Percentiles rank a stretch among this genome's conserved stretches.
Evolutionary conservation across 192 early-diverging fungal species (phyloP).

Genomic region (Backusella morwellensis): DNA sequence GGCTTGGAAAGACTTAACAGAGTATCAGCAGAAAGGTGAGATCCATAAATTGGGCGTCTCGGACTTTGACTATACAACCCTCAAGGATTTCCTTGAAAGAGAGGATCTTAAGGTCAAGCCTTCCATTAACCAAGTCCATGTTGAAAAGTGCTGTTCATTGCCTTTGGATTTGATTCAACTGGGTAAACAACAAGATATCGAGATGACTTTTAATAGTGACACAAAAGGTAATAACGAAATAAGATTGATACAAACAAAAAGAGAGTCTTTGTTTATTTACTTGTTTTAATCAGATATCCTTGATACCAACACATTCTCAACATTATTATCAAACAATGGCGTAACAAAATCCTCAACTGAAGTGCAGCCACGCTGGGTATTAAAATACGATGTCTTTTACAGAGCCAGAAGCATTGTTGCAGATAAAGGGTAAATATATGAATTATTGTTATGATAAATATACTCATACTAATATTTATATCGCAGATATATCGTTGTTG

Average conservation of each 20-base stretch:
- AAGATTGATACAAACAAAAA: not conserved
- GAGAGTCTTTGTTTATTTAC: not conserved
- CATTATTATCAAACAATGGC: constrained; percentile 33
- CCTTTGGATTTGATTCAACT: constrained; percentile 44
- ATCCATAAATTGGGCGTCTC: constrained; percentile 47
- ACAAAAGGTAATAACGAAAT: constrained; percentile 32
- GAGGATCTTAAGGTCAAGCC: constrained; percentile 28
- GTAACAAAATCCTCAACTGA: not conserved
- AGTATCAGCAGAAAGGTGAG: constrained; percentile 28
- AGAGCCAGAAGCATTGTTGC: constrained; percentile 44
- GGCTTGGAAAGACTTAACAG: constrained; percentile 38
- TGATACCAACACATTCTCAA: constrained; percentile 34
- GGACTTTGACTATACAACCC: constrained; percentile 40
- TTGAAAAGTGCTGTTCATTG: constrained; percentile 45
- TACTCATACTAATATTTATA: not conserved
- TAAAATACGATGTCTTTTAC: constrained; percentile 53
- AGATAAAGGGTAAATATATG: constrained; percentile 45
- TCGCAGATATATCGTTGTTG: constrained; percentile 11
- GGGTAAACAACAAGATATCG: constrained; percentile 40
- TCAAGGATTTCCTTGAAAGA: constrained; percentile 31
- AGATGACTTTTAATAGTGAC: constrained; percentile 47
- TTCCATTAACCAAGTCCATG: constrained; percentile 47
- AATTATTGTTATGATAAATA: too few species aligned
- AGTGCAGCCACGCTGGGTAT: constrained; percentile 46
- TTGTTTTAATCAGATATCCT: constrained; percentile 38